Evolutionary conservation across 129 eudicot genomes (phyloP), one percentile per base, ranked within the genome.

Genomic region (Silybum marianum): DNA sequence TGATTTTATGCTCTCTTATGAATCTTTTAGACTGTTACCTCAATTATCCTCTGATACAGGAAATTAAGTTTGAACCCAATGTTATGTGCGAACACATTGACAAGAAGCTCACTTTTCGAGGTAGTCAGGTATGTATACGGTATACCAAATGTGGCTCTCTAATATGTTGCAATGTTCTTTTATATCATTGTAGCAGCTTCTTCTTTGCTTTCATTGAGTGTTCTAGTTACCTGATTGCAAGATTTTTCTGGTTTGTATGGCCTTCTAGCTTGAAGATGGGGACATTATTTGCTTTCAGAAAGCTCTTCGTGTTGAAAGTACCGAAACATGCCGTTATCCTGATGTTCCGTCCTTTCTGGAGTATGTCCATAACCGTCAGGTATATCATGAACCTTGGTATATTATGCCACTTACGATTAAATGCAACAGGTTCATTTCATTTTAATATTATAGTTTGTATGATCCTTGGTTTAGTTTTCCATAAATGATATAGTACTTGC

Each of bases 331-430:
- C 81, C 88, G 93, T 62, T 92, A 81, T 77, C 92, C 94, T 71
- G 87, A 84, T 76, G 97, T 92, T 71, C 90, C 97, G 12, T 81
- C 92, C 48, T 92, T 86, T 84, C 28, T 92, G 84, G 92, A 86
- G 25, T 92, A 92, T 82, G 92, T 90, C 79, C 87, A 83, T 67
- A 90, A 92, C 83, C 94, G 94, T 62, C 97, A 90, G 92, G 97
- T 90, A 77, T 74, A 21, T 3, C 42, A 8, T 65, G 69, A 65
- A 22, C 69, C 69, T 65, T 65, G 69, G 69, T 65, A 8, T 65
- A 23, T 65, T 65, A 65, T 65, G 69, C 69, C 25, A 63, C 28
- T 63, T 63, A 7, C 21, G 24, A 21, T 22, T 60, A 19, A 28
- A 60, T 23, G 69, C 30, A 65, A 65, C 1, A 2, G 69, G 26